Base-by-base conservation (phyloP, 1,284 basidiomycete species). In the Cutaneotrichosporon daszewskae region DNA sequence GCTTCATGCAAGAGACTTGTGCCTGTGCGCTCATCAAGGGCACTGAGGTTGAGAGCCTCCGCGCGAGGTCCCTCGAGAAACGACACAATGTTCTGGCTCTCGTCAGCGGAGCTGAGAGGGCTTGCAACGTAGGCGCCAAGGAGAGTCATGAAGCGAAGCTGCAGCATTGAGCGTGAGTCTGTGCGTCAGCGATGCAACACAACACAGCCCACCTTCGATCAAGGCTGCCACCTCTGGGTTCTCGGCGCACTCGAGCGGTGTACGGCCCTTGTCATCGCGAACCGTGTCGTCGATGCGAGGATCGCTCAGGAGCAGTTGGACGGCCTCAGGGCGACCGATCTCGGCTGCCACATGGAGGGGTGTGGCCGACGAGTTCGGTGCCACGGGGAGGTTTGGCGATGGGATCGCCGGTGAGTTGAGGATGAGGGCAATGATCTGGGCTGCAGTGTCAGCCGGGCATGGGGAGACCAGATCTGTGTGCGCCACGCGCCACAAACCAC, bases 1-100 rank as follows among this genome's bases (percentile, higher is more conserved):
- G 91, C 90, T 66, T 92, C 89, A 57, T 96, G 91, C 1, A 96
- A 75, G 2, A 95, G 71, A 1, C 88, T 83, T 5, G 78, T 77
- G 1, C 89, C 89, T 1, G 81, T 79, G n/a, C 79, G 76, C 33
- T 84, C 79, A 50, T 92, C 87, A 10, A 90, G 58, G 1, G 66
- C 59, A 27, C 62, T 67, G 37, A 73, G 60, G 47, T 75, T 72
- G 44, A 74, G 53, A 12, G 64, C 56, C 35, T 64, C 53, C 19
- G 64, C 51, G 26, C 79, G 26, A 81, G 74, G 46, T 74, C 14
- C 74, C 66, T 26, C 76, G 64, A 19, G 77, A 75, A 16, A 85
- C 74, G 5, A 71, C 61, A 14, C 74, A 68, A 55, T 56, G 47
- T 37, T 58, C 16, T 49, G 34, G 22, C 57, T 54, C 37, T 66